Evolutionary conservation across 306 rosid species (phyloP).

Genomic region (Lathyrus sativus): DNA sequence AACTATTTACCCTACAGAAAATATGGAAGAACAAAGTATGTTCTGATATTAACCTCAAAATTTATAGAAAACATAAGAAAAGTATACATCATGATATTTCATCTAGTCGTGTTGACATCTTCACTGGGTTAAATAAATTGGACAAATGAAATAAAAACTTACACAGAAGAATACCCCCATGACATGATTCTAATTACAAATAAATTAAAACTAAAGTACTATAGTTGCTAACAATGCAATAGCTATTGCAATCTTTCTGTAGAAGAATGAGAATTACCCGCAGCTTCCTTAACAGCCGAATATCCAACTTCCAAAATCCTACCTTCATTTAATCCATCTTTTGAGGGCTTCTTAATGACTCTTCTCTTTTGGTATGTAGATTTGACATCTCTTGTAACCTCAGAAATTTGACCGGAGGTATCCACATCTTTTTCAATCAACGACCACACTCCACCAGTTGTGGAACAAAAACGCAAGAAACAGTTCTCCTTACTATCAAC

Average conservation of each 20-base stretch:
- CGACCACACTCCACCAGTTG: conserved; percentile 76
- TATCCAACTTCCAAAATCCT: conserved; percentile 60
- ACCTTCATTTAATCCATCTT: conserved; percentile 44
- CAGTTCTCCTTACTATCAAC: conserved; percentile 59
- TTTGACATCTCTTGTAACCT: conserved; percentile 36
- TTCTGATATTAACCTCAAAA: conserved; percentile 19
- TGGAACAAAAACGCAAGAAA: conserved; percentile 48
- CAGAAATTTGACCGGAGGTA: conserved; percentile 38
- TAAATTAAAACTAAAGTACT: conserved; percentile 16
- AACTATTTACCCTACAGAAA: neutral
- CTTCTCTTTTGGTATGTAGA: conserved; percentile 45
- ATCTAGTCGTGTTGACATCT: neutral
- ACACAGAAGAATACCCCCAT: neutral
- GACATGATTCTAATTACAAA: conserved; percentile 15
- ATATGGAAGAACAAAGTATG: conserved; percentile 10
- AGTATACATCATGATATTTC: neutral
- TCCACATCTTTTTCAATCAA: conserved; percentile 62
- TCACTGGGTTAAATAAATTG: neutral
- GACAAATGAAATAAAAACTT: conserved; percentile 11
- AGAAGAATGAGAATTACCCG: conserved; percentile 53
- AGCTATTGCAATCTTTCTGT: conserved; percentile 10
- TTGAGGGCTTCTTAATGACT: conserved; percentile 48
- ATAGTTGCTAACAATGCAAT: conserved; percentile 11
- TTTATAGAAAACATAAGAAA: neutral
- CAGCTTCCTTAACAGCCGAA: conserved; percentile 63